Evolutionary conservation across 352 stramenopile species (phyloP), one percentile per base, ranked within the genome.

Genomic region (Phytopythium oedochilum): DNA sequence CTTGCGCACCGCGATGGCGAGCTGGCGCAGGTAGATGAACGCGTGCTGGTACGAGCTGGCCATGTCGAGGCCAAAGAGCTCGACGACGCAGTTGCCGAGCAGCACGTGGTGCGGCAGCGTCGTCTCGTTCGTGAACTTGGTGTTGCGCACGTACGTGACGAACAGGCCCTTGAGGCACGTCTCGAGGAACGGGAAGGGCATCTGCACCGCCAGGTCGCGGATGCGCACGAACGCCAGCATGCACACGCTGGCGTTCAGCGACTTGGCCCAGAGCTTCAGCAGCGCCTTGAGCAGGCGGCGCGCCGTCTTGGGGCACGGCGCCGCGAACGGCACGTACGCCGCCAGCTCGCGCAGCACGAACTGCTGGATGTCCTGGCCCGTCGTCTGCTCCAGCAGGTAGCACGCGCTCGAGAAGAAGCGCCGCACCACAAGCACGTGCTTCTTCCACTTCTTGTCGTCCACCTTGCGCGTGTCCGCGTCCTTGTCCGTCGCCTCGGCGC

Each of bases 11-110:
- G 98, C 92, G 53, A 99, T 92, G n/a, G 97, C 97, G 48, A 99
- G 73, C 69, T 99, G 94, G 29, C 97, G 91, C 52, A 99, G 98
- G 78, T 99, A 99, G 28, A 99, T 86, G 68, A 99, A 99, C 20
- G 97, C 96, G 74, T 99, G 96, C 71, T 99, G 97, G 81, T 99
- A 99, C 42, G 96, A 96, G 56, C 89, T 97, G 20, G 90, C 88
- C 44, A 98, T 80, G 70, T 99, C 96, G 18, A 99, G 65, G 17
- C 89, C 88, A 61, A 98, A 99, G 20, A 99, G 78, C 66, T 99
- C 96, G n/a, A 99, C 96, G 17, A 99, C 77, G 71, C 96, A 99
- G 67, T 99, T 99, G 44, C 91, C 93, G 74, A 99, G 95, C 55
- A 99, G 57, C 12, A 92, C 76, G 63, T 92, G 82, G 65, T 92